A percentile compares a stretch with the other conserved stretches of the same genome.
Conservation (phyloP, 164 flowering plant genomes). For the Vitis amurensis region DNA sequence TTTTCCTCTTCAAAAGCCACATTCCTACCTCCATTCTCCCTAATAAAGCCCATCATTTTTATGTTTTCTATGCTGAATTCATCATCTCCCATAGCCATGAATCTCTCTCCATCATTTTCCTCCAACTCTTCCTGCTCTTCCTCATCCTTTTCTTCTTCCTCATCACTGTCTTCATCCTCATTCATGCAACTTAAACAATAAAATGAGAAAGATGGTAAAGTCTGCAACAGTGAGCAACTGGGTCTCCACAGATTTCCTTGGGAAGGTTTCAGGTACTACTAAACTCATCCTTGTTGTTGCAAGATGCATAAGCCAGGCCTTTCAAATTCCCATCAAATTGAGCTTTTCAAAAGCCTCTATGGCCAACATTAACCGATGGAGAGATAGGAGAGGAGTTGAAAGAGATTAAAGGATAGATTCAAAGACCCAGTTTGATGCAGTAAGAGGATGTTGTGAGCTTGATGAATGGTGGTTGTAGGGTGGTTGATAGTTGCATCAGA, state of each 20-base stretch:
- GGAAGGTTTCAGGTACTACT: slow-evolving; percentile 7
- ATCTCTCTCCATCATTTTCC: slow-evolving; percentile 3
- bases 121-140: slow-evolving; percentile 7
- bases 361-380: slow-evolving; percentile 17
- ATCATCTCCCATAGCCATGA: not conserved
- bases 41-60: slow-evolving; percentile 10
- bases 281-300: slow-evolving; percentile 34
- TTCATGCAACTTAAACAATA: slow-evolving; percentile 10
- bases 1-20: slow-evolving; percentile 14
- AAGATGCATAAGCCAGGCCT: slow-evolving; percentile 32
- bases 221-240: slow-evolving; percentile 36
- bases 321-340: slow-evolving; percentile 77
- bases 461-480: slow-evolving; percentile 23
- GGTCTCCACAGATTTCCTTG: slow-evolving; percentile 23
- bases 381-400: slow-evolving; percentile 45
- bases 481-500: slow-evolving; percentile 15
- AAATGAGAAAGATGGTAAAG: slow-evolving; percentile 64
- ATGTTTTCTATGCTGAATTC: not conserved
- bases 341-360: slow-evolving; percentile 52
- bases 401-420: slow-evolving; percentile 30
- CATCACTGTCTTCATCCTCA: slow-evolving; percentile 40
- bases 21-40: slow-evolving; percentile 10
- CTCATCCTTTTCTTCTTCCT: slow-evolving; percentile 26
- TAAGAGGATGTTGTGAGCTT: slow-evolving; percentile 30
- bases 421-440: slow-evolving; percentile 30